Evolutionary conservation across 257 asterid genomes (phyloP).

Genomic region (Fraxinus americana): DNA sequence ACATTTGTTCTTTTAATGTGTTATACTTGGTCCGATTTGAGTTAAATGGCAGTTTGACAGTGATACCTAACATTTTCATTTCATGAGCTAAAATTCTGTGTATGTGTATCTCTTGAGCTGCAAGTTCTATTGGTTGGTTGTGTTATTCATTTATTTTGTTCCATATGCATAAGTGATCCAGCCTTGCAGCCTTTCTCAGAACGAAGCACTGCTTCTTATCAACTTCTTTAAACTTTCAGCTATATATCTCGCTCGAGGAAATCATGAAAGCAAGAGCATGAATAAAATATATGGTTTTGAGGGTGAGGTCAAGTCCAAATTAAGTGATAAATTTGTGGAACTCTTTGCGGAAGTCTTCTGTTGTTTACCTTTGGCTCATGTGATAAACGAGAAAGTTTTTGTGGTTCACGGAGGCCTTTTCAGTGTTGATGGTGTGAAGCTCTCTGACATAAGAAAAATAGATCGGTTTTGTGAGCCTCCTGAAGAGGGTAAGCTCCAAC

Average conservation of each 20-base stretch:
- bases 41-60: conserved; percentile 13
- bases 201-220: conserved; percentile 26
- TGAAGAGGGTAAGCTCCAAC: conserved; percentile 77
- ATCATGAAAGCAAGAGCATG: conserved; percentile 99
- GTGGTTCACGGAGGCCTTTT: conserved; percentile 99
- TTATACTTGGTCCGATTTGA: conserved; percentile 7
- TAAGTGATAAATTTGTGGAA: conserved; percentile 86
- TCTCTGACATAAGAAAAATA: conserved; percentile 81
- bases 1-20: neutral
- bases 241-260: conserved; percentile 89
- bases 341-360: conserved; percentile 98
- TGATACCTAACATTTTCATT: conserved; percentile 8
- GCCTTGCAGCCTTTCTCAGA: neutral
- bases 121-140: conserved; percentile 1
- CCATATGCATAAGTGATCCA: neutral
- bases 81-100: neutral
- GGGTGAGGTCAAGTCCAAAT: conserved; percentile 96
- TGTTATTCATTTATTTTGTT: neutral
- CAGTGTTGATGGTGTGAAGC: conserved; percentile 97
- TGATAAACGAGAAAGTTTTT: conserved; percentile 76
- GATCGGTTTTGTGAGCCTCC: conserved; percentile 98
- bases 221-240: conserved; percentile 55
- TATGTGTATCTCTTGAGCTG: neutral
- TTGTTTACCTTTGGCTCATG: conserved; percentile 93
- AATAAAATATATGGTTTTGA: conserved; percentile 98